Percentiles rank a stretch among this genome's conserved stretches.
phyloP scores from a whole-genome alignment of 306 rosid genomes.

The Quercus rubra region DNA sequence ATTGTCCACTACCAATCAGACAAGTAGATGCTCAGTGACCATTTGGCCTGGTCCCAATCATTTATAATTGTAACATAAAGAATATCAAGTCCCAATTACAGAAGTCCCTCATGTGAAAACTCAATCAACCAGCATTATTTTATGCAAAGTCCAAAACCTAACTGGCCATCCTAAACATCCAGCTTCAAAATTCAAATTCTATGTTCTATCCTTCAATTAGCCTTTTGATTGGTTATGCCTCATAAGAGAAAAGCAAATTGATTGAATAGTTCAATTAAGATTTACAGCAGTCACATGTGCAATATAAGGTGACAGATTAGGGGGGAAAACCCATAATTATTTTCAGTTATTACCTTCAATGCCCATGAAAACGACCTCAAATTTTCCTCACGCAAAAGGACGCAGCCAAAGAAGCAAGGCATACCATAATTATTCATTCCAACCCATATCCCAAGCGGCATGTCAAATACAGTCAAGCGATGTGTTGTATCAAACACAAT shows the following conservation, averaged over 20 bases:
- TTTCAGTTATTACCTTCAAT: constrained; percentile 59
- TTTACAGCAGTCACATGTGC: constrained; percentile 2
- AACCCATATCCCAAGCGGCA: constrained; percentile 96
- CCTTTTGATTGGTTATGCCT: constrained; percentile 6
- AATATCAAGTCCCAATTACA: background rate
- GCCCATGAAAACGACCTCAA: constrained; percentile 87
- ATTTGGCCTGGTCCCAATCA: background rate
- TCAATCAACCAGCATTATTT: background rate
- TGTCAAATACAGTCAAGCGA: constrained; percentile 83
- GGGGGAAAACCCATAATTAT: constrained; percentile 2
- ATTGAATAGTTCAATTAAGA: constrained; percentile 9
- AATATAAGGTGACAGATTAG: background rate
- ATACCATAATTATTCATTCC: constrained; percentile 94
- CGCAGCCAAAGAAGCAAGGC: constrained; percentile 98
- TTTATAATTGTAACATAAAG: background rate
- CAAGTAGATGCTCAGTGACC: background rate
- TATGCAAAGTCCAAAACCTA: background rate
- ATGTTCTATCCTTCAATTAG: background rate
- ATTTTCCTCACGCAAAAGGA: constrained; percentile 78
- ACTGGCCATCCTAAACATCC: background rate
- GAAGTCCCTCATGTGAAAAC: background rate
- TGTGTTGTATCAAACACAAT: constrained; percentile 95
- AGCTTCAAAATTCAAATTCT: background rate
- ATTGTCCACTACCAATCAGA: background rate
- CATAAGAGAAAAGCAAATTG: background rate